Conservation (phyloP, 2,329 filamentous ascomycete species). For the Sclerotinia glacialis region DNA sequence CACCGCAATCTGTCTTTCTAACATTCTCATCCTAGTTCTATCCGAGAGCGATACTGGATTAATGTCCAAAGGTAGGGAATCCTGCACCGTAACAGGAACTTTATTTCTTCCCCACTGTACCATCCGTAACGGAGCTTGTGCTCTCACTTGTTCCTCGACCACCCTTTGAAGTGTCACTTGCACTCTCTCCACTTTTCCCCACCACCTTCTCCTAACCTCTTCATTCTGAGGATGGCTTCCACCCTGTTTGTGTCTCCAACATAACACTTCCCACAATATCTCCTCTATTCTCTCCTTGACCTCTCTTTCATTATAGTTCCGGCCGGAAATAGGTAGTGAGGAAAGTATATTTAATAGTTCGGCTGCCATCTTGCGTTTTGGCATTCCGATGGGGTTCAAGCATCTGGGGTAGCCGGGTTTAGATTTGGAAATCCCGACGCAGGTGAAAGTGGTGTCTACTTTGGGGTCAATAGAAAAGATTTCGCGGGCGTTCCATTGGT, state of each 20-base stretch:
- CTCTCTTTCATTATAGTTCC: background rate
- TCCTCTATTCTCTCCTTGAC: background rate
- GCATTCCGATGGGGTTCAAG: background rate
- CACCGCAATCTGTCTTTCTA: background rate
- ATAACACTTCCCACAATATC: background rate
- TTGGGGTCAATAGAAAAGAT: background rate
- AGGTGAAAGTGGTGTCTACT: background rate
- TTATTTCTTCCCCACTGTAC: background rate
- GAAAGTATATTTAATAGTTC: background rate
- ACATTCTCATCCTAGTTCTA: background rate
- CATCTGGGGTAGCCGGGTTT: background rate
- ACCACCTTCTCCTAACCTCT: background rate
- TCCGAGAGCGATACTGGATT: background rate
- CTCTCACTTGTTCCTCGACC: no score
- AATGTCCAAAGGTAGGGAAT: background rate
- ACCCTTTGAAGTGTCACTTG: background rate
- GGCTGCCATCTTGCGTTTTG: background rate
- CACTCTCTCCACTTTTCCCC: background rate
- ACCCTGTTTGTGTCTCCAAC: background rate
- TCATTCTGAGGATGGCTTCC: background rate
- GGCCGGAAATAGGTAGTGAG: background rate
- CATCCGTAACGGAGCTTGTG: background rate
- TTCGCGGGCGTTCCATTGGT: background rate
- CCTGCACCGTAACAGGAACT: background rate
- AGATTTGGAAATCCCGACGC: background rate